phyloP scores from a whole-genome alignment of 2,329 filamentous ascomycete species.

The Aspergillus clavatus region DNA sequence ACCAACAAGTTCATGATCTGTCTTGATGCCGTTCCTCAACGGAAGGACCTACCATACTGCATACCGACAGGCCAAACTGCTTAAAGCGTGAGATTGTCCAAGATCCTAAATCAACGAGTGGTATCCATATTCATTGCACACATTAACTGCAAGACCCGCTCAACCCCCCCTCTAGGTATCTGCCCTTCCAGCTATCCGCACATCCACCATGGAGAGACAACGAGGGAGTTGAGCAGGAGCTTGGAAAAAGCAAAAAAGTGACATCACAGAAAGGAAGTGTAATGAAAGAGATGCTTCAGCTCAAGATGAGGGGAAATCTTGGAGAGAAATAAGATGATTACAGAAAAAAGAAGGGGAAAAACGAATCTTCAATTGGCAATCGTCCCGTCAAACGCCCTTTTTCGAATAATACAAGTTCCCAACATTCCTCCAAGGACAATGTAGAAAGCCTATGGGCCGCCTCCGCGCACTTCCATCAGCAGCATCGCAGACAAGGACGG shows the following conservation, averaged over 20 bases:
- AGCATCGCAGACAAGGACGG: background rate
- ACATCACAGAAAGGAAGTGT: background rate
- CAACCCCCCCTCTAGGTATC: background rate
- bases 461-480: background rate
- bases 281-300: background rate
- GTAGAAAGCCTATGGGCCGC: background rate
- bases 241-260: background rate
- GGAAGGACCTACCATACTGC: too few species aligned
- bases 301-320: constrained; percentile 7
- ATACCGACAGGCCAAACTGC: too few species aligned
- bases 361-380: constrained; percentile 10
- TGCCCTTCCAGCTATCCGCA: background rate
- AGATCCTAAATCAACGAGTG: too few species aligned
- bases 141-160: background rate
- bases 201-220: background rate
- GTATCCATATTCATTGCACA: background rate
- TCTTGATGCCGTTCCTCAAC: too few species aligned
- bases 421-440: constrained; percentile 8
- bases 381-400: constrained; percentile 20
- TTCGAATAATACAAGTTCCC: constrained; percentile 13
- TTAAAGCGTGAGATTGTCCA: too few species aligned
- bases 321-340: constrained; percentile 7
- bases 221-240: background rate
- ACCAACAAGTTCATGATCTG: too few species aligned
- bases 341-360: too few species aligned